Percentiles rank a stretch among this genome's conserved stretches.
phyloP scores from a whole-genome alignment of 2,329 filamentous ascomycete species.

The Rutstroemia sydowiana region DNA sequence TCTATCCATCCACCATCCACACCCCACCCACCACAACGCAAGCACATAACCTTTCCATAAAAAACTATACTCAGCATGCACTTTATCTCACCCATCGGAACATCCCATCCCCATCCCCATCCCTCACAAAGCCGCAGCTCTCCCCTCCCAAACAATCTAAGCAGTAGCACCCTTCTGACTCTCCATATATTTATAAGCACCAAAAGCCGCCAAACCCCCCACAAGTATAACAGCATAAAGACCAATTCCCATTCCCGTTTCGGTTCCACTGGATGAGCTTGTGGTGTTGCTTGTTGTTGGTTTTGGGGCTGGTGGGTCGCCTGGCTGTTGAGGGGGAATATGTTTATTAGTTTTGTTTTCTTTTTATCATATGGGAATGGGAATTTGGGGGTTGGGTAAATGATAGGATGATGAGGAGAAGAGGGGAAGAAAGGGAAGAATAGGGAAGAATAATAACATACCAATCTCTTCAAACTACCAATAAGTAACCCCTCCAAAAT shows the following conservation, averaged over 20 bases:
- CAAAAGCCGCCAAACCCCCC: constrained; percentile 70
- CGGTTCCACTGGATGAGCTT: constrained; percentile 29
- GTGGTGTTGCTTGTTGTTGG: constrained; percentile 41
- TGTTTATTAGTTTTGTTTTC: neutral
- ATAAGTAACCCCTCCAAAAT: constrained; percentile 73
- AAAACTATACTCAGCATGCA: too few relatives aligned
- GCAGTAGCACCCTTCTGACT: constrained; percentile 18
- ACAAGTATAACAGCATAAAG: constrained; percentile 76
- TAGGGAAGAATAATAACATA: constrained; percentile 38
- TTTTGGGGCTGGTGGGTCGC: constrained; percentile 61
- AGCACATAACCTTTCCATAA: too few relatives aligned
- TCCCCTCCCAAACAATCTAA: neutral
- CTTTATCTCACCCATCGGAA: too few relatives aligned
- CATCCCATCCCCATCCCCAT: too few relatives aligned
- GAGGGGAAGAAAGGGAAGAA: constrained; percentile 7
- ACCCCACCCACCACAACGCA: too few relatives aligned
- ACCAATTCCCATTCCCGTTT: constrained; percentile 60
- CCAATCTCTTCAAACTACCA: constrained; percentile 72
- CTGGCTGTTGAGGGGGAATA: constrained; percentile 43
- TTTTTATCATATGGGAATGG: neutral
- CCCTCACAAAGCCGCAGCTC: neutral
- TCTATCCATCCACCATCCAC: too few relatives aligned
- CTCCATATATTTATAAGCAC: constrained; percentile 79
- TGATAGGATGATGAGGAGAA: constrained; percentile 3
- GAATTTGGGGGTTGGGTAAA: neutral